phyloP scores from a whole-genome alignment of 176 grass and related monocot species.

The Avena atlantica region DNA sequence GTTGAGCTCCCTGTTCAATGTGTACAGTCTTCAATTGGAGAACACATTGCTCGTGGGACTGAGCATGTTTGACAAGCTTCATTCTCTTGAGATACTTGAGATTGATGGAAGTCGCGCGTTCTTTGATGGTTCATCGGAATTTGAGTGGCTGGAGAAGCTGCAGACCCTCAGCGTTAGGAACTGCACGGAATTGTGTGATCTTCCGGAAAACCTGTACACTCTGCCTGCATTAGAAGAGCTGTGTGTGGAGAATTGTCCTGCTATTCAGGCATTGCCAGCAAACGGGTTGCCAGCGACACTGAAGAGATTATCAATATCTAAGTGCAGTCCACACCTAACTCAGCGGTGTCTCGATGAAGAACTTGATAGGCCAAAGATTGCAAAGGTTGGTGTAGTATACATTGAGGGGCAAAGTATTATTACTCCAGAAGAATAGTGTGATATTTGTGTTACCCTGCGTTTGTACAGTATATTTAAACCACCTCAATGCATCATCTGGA shows the following conservation, averaged over 20 bases:
- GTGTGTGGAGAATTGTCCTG: constrained; percentile 47
- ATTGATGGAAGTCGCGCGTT: constrained; percentile 41
- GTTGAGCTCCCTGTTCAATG: constrained; percentile 39
- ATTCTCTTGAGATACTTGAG: constrained; percentile 48
- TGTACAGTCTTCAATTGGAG: constrained; percentile 40
- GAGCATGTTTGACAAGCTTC: constrained; percentile 49
- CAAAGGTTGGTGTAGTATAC: constrained; percentile 16
- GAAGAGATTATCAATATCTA: constrained; percentile 41
- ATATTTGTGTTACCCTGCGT: not conserved
- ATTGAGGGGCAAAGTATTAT: constrained; percentile 32
- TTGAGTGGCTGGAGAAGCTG: constrained; percentile 41
- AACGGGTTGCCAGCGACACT: constrained; percentile 37
- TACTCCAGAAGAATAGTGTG: not conserved
- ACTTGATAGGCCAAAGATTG: constrained; percentile 37
- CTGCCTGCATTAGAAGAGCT: constrained; percentile 50
- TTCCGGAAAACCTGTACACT: constrained; percentile 38
- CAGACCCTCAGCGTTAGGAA: constrained; percentile 38
- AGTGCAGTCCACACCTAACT: not conserved
- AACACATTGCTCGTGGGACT: constrained; percentile 41
- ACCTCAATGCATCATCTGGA: not conserved
- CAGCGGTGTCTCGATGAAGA: constrained; percentile 40
- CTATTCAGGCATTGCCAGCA: constrained; percentile 28
- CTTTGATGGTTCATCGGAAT: constrained; percentile 9
- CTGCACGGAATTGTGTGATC: constrained; percentile 35
- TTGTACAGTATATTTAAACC: not conserved